Evolutionary conservation across 148 eudicot genomes (phyloP).

Genomic region (Silene uniflora): DNA sequence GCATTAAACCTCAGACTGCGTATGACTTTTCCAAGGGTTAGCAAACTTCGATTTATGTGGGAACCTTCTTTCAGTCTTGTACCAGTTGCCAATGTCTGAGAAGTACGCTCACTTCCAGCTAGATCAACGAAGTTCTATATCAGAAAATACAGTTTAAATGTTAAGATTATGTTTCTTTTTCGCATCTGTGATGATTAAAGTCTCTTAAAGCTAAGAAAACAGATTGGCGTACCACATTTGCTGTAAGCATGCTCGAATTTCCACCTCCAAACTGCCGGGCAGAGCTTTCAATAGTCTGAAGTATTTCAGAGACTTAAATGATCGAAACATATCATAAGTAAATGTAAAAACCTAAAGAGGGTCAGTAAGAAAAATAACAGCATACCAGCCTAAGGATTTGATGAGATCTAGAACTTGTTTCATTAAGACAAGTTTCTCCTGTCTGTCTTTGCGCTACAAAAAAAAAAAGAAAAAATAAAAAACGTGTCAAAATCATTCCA

Average conservation of each 20-base stretch:
- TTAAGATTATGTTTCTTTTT: not conserved
- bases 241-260: constrained; percentile 67
- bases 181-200: not conserved
- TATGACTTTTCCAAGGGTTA: constrained; percentile 82
- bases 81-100: constrained; percentile 76
- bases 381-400: constrained; percentile 88
- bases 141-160: not conserved
- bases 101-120: constrained; percentile 98
- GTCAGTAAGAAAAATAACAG: not conserved
- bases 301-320: not conserved
- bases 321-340: not conserved
- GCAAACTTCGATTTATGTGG: constrained; percentile 84
- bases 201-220: not conserved
- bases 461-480: constrained; percentile 7
- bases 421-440: constrained; percentile 84
- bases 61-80: constrained; percentile 87
- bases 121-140: constrained; percentile 90
- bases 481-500: not conserved
- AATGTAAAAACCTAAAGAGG: not conserved
- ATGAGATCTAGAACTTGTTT: constrained; percentile 89
- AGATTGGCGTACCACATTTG: constrained; percentile 66
- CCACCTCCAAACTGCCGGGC: constrained; percentile 47
- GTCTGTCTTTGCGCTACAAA: constrained; percentile 86
- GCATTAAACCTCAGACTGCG: constrained; percentile 68
- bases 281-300: constrained; percentile 69